Conservation (phyloP, 805 yeast genomes). For the Candida taoyuanica region DNA sequence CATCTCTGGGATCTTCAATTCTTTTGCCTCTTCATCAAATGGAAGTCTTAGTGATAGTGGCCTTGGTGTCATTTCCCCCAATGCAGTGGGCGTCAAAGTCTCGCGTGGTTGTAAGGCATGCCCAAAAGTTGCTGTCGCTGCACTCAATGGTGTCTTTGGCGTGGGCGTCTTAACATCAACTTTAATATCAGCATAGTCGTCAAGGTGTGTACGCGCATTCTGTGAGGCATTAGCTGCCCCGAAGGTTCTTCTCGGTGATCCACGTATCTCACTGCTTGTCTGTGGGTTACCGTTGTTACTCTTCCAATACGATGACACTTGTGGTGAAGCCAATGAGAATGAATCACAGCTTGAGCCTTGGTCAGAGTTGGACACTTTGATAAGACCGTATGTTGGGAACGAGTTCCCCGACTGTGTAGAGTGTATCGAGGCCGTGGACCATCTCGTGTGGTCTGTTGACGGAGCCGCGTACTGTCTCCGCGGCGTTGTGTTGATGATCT, state of each 20-base stretch:
- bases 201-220: conserved; percentile 2
- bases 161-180: conserved; percentile 3
- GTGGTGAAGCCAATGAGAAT: conserved; percentile 10
- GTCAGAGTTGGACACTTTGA: conserved; percentile 22
- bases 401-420: conserved; percentile 12
- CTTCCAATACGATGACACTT: conserved; percentile 8
- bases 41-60: conserved; percentile 1
- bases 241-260: conserved; percentile 3
- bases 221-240: conserved; percentile 1
- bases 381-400: conserved; percentile 21
- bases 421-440: conserved; percentile 5
- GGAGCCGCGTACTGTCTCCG: conserved; percentile 1
- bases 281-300: conserved; percentile 1
- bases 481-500: conserved; percentile 2
- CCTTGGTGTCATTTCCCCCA: not conserved
- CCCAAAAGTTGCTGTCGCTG: conserved; percentile 8
- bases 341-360: conserved; percentile 20
- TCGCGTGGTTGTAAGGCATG: not conserved
- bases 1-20: conserved; percentile 4
- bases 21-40: conserved; percentile 5
- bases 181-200: conserved; percentile 1
- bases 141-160: conserved; percentile 6
- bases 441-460: conserved; percentile 1
- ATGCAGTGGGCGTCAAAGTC: not conserved
- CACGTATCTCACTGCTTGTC: conserved; percentile 1